Conservation (phyloP, 768 basidiomycete species). For the Kwoniella shandongensis region DNA sequence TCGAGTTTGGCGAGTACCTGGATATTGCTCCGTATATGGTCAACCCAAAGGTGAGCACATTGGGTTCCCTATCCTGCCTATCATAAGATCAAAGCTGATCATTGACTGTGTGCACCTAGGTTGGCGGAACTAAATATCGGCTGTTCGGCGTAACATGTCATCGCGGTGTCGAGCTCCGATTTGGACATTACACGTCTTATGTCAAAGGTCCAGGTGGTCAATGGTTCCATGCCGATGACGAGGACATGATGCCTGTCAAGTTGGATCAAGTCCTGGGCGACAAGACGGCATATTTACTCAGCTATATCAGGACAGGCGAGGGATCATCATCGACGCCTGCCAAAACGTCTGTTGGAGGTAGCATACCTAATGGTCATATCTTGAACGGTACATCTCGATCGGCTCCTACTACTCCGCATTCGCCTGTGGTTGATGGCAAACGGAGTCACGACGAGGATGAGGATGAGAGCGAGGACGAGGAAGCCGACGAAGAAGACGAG, state of each 20-base stretch:
- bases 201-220: slow-evolving; percentile 67
- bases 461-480: slow-evolving; percentile 6
- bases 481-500: background rate
- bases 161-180: slow-evolving; percentile 87
- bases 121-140: slow-evolving; percentile 68
- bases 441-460: slow-evolving; percentile 1
- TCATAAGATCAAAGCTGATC: too few relatives aligned
- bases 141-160: slow-evolving; percentile 92
- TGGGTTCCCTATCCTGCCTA: too few relatives aligned
- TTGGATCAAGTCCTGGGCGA: slow-evolving; percentile 60
- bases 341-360: background rate
- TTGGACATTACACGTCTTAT: slow-evolving; percentile 90
- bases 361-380: slow-evolving; percentile 4
- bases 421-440: background rate
- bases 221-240: slow-evolving; percentile 97
- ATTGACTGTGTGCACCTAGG: slow-evolving; percentile 1
- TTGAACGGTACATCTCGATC: background rate
- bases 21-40: slow-evolving; percentile 79
- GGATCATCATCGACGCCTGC: slow-evolving; percentile 3
- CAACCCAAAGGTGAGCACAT: slow-evolving; percentile 60
- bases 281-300: slow-evolving; percentile 87
- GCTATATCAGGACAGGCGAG: slow-evolving; percentile 66
- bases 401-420: background rate
- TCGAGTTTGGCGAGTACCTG: slow-evolving; percentile 76
- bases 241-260: slow-evolving; percentile 60